Evolutionary conservation across 352 stramenopile genomes (phyloP).

Genomic region (Salisapilia sapeloensis): DNA sequence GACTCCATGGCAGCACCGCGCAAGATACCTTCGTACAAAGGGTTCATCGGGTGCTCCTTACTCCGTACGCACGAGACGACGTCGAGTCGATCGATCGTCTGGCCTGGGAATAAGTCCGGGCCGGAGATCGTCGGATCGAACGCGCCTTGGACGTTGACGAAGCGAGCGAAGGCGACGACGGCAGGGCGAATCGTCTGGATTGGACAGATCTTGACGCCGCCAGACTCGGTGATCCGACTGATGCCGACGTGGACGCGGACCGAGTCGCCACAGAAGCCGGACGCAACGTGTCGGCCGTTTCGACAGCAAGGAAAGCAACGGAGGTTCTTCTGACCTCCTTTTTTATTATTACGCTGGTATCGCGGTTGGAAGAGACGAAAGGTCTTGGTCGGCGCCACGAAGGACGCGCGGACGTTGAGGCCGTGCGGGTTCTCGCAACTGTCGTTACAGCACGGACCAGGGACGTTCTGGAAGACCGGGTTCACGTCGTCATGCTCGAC

Average conservation of each 20-base stretch:
- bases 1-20: slow-evolving; percentile 64
- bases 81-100: slow-evolving; percentile 58
- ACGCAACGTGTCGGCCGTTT: slow-evolving; percentile 63
- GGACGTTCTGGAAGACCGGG: slow-evolving; percentile 56
- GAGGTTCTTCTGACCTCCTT: slow-evolving; percentile 79
- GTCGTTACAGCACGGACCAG: slow-evolving; percentile 61
- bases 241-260: slow-evolving; percentile 69
- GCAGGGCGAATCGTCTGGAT: slow-evolving; percentile 46
- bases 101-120: slow-evolving; percentile 51
- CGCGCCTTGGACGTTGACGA: slow-evolving; percentile 51
- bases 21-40: slow-evolving; percentile 53
- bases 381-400: slow-evolving; percentile 58
- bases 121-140: slow-evolving; percentile 55
- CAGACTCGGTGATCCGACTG: slow-evolving; percentile 52
- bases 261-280: slow-evolving; percentile 74
- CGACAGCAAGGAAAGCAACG: slow-evolving; percentile 77
- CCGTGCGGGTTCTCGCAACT: slow-evolving; percentile 71
- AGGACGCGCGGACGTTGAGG: slow-evolving; percentile 59
- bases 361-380: slow-evolving; percentile 62
- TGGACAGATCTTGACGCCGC: slow-evolving; percentile 66
- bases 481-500: slow-evolving; percentile 44
- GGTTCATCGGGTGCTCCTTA: slow-evolving; percentile 63
- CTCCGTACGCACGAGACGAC: slow-evolving; percentile 44
- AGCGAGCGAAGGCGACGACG: slow-evolving; percentile 47
- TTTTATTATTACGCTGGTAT: slow-evolving; percentile 86